A percentile compares a stretch with the other conserved stretches of the same genome.
Evolutionary conservation across 176 grass and related monocot genomes (phyloP).

Genomic region (Lolium perenne): DNA sequence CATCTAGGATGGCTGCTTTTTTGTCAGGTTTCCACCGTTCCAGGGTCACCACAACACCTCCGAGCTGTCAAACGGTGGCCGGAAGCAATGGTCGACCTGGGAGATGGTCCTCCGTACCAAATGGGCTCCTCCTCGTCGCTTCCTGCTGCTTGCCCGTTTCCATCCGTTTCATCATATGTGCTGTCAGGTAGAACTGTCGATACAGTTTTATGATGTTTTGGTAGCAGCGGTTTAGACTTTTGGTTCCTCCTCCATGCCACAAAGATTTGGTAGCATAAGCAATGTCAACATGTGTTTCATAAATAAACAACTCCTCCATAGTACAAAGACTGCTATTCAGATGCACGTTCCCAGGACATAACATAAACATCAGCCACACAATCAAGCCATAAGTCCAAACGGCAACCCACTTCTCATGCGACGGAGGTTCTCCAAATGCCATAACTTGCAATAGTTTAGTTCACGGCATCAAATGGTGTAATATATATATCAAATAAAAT

Average conservation of each 20-base stretch:
- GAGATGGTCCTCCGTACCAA: not conserved
- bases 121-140: slow-evolving; percentile 2
- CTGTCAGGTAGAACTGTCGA: not conserved
- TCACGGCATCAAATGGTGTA: slow-evolving; percentile 39
- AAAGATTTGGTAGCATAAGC: not conserved
- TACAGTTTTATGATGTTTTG: no score
- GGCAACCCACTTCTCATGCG: slow-evolving; percentile 11
- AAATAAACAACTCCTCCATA: not conserved
- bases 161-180: not conserved
- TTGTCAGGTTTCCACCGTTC: slow-evolving; percentile 32
- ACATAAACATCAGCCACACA: not conserved
- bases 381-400: slow-evolving; percentile 8
- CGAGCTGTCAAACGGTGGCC: slow-evolving; percentile 55
- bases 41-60: slow-evolving; percentile 11
- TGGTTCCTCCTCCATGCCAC: no score
- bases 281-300: slow-evolving; percentile 29
- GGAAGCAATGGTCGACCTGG: slow-evolving; percentile 33
- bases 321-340: no score
- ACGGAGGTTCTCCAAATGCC: slow-evolving; percentile 33
- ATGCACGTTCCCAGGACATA: slow-evolving; percentile 9
- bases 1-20: not conserved
- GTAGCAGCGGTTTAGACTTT: no score
- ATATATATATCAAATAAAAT: slow-evolving; percentile 21
- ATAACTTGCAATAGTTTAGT: slow-evolving; percentile 26
- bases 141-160: slow-evolving; percentile 9